Base-by-base conservation (phyloP, 1,284 basidiomycete species). In the Boletellus sp. region DNA sequence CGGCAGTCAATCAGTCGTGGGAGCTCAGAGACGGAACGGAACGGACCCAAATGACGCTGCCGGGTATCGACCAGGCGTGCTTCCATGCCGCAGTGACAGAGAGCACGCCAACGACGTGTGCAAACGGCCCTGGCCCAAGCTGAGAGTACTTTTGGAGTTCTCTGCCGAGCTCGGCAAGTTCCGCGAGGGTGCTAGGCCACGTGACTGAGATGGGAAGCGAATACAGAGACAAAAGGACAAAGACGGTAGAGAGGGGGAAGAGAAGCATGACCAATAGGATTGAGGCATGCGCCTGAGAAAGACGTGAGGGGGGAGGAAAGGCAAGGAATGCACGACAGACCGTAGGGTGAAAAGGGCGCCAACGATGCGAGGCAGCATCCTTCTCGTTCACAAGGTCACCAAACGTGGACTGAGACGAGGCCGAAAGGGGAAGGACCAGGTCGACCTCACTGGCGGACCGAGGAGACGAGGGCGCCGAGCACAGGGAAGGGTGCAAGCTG, bases 61-160 rank as follows among this genome's bases (percentile, higher is more conserved):
- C 91, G 5, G 91, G 91, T 41, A 95, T 80, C 50, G 90, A 93
- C 91, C 91, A 95, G 7, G 91, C 91, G 64, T 95, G 92, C 69
- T 93, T 94, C 91, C 91, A 95, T 27, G 91, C 73, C 3, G 89
- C 88, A 17, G 87, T 82, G n/a, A 91, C 75, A 29, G 85, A 82
- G 58, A 95, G 76, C 30, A 92, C 90, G n/a, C 76, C 80, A 36
- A 94, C 65, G 36, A 91, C 84, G 63, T 91, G 87, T 5, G 77
- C 74, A 47, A 81, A 72, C 14, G 82, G 77, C 2, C 66, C 69
- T 13, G 71, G 57, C 5, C 85, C 85, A 50, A 83, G 85, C 58
- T 84, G 82, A 4, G 85, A 79, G 61, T 91, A 91, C 36, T 76
- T 78, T 56, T 86, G 84, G 7, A 91, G 75, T 51, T 89, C 86